phyloP scores from a whole-genome alignment of 352 stramenopile species.

The Globisporangium middletonii region DNA sequence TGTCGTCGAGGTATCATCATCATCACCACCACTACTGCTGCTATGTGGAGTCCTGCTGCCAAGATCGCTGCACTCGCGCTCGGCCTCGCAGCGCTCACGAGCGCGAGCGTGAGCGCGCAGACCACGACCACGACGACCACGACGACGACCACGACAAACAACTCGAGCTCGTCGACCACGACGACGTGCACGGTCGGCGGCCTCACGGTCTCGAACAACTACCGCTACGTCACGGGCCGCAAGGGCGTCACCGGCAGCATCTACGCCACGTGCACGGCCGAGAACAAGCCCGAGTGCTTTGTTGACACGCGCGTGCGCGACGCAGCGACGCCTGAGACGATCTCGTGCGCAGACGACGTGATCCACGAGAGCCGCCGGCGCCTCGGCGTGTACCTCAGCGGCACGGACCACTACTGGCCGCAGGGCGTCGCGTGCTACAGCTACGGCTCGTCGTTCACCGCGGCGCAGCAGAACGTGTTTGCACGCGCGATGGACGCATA shows the following conservation, averaged over 20 bases:
- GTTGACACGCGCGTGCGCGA: constrained; percentile 31
- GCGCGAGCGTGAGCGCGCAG: constrained; percentile 5
- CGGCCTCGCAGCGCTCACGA: constrained; percentile 1
- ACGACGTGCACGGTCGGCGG: constrained; percentile 15
- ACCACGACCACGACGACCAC: constrained; percentile 7
- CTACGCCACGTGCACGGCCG: constrained; percentile 29
- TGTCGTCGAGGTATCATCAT: background rate
- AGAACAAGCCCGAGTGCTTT: constrained; percentile 22
- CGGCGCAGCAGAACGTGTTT: constrained; percentile 27
- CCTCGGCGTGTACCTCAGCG: constrained; percentile 31
- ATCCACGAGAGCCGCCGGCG: constrained; percentile 32
- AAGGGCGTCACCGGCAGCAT: constrained; percentile 28
- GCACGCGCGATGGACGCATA: constrained; percentile 29
- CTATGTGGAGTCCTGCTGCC: constrained; percentile 11
- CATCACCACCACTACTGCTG: background rate
- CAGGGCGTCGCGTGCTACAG: constrained; percentile 33
- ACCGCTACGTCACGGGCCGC: constrained; percentile 30
- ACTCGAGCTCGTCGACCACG: background rate
- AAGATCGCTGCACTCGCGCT: constrained; percentile 5
- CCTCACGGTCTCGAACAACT: constrained; percentile 10
- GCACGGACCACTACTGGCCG: constrained; percentile 27
- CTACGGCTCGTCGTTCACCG: constrained; percentile 22
- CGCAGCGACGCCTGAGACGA: constrained; percentile 13
- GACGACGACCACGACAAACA: constrained; percentile 1
- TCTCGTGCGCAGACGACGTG: constrained; percentile 24